Conservation (phyloP, 225 moss, liverwort and hornwort genomes). For the Physcomitrium patens region DNA sequence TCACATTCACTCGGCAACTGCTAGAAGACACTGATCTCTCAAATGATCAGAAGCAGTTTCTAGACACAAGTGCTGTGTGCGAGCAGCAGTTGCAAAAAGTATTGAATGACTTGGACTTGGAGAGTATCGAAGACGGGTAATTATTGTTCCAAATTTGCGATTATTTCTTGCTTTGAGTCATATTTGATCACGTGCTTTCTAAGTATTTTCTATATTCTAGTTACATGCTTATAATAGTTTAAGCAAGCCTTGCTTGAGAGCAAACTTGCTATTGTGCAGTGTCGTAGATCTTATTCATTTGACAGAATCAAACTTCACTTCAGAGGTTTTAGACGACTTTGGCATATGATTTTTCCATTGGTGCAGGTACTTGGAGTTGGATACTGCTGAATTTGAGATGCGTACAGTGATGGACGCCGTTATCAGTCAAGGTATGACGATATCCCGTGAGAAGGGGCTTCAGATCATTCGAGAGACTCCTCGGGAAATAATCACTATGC, state of each 20-base stretch:
- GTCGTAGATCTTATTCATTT: not conserved
- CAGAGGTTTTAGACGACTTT: not conserved
- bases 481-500: conserved; percentile 58
- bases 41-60: conserved; percentile 59
- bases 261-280: not conserved
- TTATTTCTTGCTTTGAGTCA: not conserved
- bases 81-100: conserved; percentile 59
- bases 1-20: conserved; percentile 56
- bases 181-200: not conserved
- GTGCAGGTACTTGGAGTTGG: conserved; percentile 56
- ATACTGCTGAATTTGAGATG: conserved; percentile 60
- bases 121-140: conserved; percentile 68
- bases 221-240: not conserved
- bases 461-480: conserved; percentile 66
- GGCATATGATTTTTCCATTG: not conserved
- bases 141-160: not conserved
- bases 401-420: conserved; percentile 64
- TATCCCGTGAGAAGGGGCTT: conserved; percentile 63
- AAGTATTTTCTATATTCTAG: not conserved
- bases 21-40: conserved; percentile 62
- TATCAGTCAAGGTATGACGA: conserved; percentile 62
- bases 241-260: not conserved
- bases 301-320: not conserved
- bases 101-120: conserved; percentile 62
- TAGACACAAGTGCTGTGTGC: conserved; percentile 60